Evolutionary conservation across 257 asterid genomes (phyloP), one percentile per base, ranked within the genome.

Genomic region (Oldenlandia corymbosa): DNA sequence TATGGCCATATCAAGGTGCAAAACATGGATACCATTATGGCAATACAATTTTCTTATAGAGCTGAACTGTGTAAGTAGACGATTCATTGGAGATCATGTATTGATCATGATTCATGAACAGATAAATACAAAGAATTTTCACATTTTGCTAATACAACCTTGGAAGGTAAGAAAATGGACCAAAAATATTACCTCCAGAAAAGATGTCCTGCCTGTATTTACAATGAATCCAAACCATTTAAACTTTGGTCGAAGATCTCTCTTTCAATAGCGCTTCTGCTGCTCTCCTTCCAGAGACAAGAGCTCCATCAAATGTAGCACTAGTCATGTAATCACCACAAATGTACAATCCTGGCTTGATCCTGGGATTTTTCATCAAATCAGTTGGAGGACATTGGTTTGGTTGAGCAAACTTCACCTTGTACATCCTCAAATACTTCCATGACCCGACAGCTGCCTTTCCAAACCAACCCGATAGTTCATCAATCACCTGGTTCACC

Each of bases 261-360:
- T 89, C 96, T 68, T 68, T 81, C 80, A 92, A 43, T 78, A 92
- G 67, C 51, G 96, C 97, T 73, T 92, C 95, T 0, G 56, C 97
- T 10, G 97, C 96, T 74, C 81, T 82, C 88, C 88, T 80, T 66
- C 99, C 99, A 6, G 99, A 89, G 56, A 80, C 88, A 78, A 92
- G 68, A 11, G 99, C 96, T 49, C 97, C 99, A 65, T 92, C 99
- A 60, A 92, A 92, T 5, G 99, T 89, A 2, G 97, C 95, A 71
- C 81, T 89, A 0, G 90, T 81, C 74, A 84, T 83, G 75, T 89
- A 85, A 81, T 89, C 99, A 46, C 99, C 99, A 64, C 99, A 92
- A 23, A 84, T 24, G 57, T 89, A 92, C 84, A 92, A 27, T n/a
- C 95, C 91, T 6, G 73, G 59, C 65, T 68, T 71, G 56, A 85